Evolutionary conservation across 164 flowering plant genomes (phyloP).

Genomic region (Vitis rupestris): DNA sequence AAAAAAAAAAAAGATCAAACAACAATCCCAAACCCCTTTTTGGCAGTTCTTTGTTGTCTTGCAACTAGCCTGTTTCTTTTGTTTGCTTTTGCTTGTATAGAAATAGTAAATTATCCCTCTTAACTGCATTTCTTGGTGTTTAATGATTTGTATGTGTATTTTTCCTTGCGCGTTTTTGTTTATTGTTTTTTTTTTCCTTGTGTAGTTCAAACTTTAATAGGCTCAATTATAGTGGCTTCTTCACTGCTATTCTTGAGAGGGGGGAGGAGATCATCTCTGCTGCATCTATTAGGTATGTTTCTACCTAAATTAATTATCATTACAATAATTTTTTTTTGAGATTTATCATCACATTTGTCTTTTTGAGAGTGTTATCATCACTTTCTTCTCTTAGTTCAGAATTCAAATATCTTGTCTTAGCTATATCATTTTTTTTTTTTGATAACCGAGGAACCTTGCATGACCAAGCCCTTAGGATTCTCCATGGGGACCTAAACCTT

Average conservation of each 20-base stretch:
- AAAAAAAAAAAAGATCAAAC: no score
- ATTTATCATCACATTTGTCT: no score
- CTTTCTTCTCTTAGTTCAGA: no score
- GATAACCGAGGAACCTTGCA: no score
- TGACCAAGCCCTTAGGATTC: no score
- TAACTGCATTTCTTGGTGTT: no score
- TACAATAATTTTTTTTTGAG: neutral
- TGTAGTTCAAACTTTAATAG: conserved; percentile 61
- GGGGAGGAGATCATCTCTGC: conserved; percentile 55
- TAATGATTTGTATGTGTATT: neutral
- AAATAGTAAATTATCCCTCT: neutral
- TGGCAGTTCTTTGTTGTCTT: no score
- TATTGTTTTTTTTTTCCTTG: neutral
- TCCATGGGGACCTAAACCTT: no score
- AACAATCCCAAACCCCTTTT: no score
- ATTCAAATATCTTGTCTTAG: no score
- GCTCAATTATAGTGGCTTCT: conserved; percentile 51
- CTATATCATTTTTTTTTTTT: no score
- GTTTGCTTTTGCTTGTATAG: neutral
- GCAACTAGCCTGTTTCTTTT: neutral
- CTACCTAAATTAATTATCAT: neutral
- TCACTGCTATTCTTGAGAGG: conserved; percentile 51
- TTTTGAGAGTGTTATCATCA: no score
- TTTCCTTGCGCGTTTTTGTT: neutral
- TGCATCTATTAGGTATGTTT: conserved; percentile 57